Percentiles rank a stretch among this genome's conserved stretches.
Evolutionary conservation across 1,284 basidiomycete genomes (phyloP).

Genomic region (Moesziomyces sp.): DNA sequence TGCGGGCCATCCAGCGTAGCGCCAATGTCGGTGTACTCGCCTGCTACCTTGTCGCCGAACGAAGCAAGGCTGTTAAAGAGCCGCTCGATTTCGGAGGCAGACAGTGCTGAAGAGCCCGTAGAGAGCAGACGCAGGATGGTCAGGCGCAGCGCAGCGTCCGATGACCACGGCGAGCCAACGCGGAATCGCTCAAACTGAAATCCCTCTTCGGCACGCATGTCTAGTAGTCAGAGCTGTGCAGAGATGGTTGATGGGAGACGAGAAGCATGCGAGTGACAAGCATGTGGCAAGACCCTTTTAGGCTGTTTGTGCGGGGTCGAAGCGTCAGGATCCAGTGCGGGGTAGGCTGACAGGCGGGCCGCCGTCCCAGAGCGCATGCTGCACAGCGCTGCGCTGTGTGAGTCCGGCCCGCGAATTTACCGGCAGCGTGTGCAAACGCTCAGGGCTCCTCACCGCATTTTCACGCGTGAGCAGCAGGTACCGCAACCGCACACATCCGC

Average conservation of each 20-base stretch:
- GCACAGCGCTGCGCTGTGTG: no score
- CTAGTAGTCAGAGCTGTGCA: neutral
- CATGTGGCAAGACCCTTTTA: neutral
- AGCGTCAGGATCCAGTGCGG: neutral
- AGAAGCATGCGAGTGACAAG: neutral
- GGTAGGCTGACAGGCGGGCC: neutral
- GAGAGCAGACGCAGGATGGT: constrained; percentile 42
- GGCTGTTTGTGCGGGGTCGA: neutral
- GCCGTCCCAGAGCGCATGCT: neutral
- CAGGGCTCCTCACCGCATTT: no score
- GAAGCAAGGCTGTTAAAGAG: constrained; percentile 25
- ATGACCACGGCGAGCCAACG: constrained; percentile 41
- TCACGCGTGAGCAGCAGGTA: no score
- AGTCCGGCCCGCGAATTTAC: no score
- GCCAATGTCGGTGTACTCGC: constrained; percentile 29
- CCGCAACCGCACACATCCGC: no score
- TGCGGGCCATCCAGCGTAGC: constrained; percentile 36
- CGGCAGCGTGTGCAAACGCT: no score
- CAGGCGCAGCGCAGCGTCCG: constrained; percentile 35
- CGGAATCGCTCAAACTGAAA: constrained; percentile 48
- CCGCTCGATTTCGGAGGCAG: constrained; percentile 6
- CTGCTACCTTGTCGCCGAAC: constrained; percentile 23
- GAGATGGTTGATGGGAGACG: neutral
- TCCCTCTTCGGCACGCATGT: constrained; percentile 46
- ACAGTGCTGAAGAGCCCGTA: constrained; percentile 8